Base-by-base conservation (phyloP, 441 rosid species). In the Pelargonium citronellum region DNA sequence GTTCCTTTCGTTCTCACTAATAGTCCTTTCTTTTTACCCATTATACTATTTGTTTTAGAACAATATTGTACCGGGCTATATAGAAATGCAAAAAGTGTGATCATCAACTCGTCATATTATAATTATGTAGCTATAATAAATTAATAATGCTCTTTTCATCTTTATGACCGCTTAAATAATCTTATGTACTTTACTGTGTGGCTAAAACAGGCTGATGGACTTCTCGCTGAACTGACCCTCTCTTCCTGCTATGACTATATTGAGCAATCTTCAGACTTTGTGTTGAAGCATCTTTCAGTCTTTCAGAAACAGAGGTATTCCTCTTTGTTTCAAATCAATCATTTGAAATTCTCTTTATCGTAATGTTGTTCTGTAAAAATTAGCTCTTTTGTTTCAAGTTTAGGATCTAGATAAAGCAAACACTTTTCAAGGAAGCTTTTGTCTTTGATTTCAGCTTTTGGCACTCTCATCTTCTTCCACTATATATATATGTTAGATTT, bases 151-250 rank as follows among this genome's bases (percentile, higher is more conserved):
- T 46, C 13, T 46, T 46, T 13, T 46, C 7, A 8, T 46, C 51
- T 46, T 46, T n/a, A 46, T 10, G n/a, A 11, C 4, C 15, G 2
- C 51, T 13, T 46, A 46, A 9, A 9, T 10, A 46, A 46, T 13
- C 51, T 9, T 13, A 9, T 4, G 12, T 46, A 46, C 51, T 46
- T 11, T 49, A 2, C 57, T 49, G 15, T 47, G 55, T 49, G 57
- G 57, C 19, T n/a, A 13, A 49, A 2, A n/a, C 81, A 95, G 99
- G 95, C 89, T 34, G 96, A 88, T 69, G 97, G 98, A 49, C 93
- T 92, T 43, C 78, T 90, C 51, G 90, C 79, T 62, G 99, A 95
- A 75, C 49, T 88, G 78, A 79, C 71, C 15, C 74, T 73, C 68
- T 87, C 85, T 0, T 86, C 85, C 73, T 89, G 89, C 83, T 88